phyloP scores from a whole-genome alignment of 345 rosid genomes.

The Eutrema yunnanense region DNA sequence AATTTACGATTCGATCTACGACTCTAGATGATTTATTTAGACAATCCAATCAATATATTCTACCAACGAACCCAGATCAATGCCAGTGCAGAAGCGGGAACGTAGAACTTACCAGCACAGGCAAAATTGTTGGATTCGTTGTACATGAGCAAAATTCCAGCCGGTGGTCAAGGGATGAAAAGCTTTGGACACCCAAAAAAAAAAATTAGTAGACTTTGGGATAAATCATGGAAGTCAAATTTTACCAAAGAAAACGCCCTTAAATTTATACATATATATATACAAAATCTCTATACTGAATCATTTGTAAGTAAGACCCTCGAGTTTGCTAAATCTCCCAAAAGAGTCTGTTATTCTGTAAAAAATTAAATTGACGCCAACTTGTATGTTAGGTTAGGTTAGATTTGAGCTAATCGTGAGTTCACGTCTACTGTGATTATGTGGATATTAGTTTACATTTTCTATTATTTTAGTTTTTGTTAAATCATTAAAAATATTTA shows the following conservation, averaged over 20 bases:
- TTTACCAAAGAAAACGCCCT: not conserved
- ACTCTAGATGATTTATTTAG: not conserved
- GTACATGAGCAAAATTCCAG: not conserved
- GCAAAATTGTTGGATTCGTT: not conserved
- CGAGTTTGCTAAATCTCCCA: not conserved
- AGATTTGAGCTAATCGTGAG: too few relatives aligned
- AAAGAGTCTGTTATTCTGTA: not conserved
- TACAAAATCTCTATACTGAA: not conserved
- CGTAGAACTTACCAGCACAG: not conserved
- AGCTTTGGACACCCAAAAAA: not conserved
- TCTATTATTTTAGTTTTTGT: too few relatives aligned
- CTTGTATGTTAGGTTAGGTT: too few relatives aligned
- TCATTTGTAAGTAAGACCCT: not conserved
- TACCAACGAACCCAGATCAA: conserved; percentile 4
- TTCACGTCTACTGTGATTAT: too few relatives aligned
- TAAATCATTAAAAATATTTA: too few relatives aligned
- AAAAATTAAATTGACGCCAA: not conserved
- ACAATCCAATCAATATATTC: not conserved
- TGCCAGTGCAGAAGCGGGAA: not conserved
- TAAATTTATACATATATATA: not conserved
- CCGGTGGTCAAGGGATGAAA: not conserved
- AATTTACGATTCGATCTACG: not conserved
- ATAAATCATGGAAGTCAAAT: conserved; percentile 8
- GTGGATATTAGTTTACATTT: too few relatives aligned
- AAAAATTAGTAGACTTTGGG: conserved; percentile 3